phyloP scores from a whole-genome alignment of 805 yeast genomes.

The Cyberlindnera nakhonratchasimensis region DNA sequence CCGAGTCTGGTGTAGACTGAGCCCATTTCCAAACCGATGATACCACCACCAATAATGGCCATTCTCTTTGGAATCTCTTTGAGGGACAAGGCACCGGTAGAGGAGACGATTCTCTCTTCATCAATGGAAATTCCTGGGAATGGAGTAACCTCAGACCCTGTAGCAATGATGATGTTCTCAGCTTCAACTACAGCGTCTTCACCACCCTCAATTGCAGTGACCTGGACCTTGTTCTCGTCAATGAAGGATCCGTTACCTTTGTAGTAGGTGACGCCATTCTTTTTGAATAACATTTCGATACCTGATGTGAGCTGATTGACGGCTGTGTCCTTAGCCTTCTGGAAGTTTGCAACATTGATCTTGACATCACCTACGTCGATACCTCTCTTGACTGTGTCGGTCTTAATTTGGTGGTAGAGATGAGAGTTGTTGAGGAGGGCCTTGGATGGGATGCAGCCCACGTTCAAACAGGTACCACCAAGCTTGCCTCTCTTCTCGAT shows the following conservation, averaged over 20 bases:
- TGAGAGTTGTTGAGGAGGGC: slow-evolving; percentile 93
- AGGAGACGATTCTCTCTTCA: slow-evolving; percentile 94
- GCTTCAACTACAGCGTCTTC: slow-evolving; percentile 74
- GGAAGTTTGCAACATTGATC: slow-evolving; percentile 74
- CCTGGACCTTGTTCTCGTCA: slow-evolving; percentile 72
- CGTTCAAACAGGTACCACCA: slow-evolving; percentile 98
- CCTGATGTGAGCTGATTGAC: slow-evolving; percentile 91
- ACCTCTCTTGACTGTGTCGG: slow-evolving; percentile 85
- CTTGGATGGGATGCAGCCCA: slow-evolving; percentile 98
- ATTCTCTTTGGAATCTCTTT: slow-evolving; percentile 89
- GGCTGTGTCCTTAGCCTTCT: slow-evolving; percentile 87
- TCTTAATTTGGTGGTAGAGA: slow-evolving; percentile 80
- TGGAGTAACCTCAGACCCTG: slow-evolving; percentile 98
- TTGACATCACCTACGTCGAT: slow-evolving; percentile 78
- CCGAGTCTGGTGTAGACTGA: slow-evolving; percentile 96
- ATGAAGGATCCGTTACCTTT: slow-evolving; percentile 90
- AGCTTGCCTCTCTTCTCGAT: slow-evolving; percentile 93
- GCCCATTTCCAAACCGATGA: slow-evolving; percentile 99
- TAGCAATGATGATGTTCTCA: slow-evolving; percentile 89
- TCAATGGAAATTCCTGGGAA: slow-evolving; percentile 97
- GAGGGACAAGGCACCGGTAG: slow-evolving; percentile 86
- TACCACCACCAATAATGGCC: slow-evolving; percentile 98
- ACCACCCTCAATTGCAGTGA: slow-evolving; percentile 82
- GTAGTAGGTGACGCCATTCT: slow-evolving; percentile 89
- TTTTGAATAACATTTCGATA: slow-evolving; percentile 90